Conservation (phyloP, 2,329 filamentous ascomycete genomes). For the Tolypocladium capitatum region DNA sequence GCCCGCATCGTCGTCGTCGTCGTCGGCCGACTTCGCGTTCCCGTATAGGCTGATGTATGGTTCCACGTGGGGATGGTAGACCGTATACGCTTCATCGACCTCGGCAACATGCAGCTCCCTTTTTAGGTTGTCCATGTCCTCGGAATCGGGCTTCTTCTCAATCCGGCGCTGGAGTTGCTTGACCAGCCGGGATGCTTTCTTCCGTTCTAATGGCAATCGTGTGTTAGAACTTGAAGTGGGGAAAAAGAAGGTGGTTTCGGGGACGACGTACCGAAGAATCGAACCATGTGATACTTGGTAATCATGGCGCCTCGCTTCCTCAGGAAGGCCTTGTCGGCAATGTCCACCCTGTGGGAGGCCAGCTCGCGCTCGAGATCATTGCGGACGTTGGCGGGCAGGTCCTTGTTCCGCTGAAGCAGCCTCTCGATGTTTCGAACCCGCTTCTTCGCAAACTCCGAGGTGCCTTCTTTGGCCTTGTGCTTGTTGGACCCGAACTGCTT, state of each 20-base stretch:
- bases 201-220: constrained; percentile 39
- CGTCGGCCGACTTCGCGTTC: constrained; percentile 18
- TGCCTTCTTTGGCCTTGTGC: constrained; percentile 30
- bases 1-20: constrained; percentile 24
- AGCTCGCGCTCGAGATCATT: constrained; percentile 62
- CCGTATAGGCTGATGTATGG: constrained; percentile 55
- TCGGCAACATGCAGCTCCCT: constrained; percentile 52
- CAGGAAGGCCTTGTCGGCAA: constrained; percentile 44
- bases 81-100: constrained; percentile 63
- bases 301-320: constrained; percentile 59
- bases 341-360: constrained; percentile 49
- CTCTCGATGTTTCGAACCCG: constrained; percentile 57
- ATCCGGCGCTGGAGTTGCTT: constrained; percentile 52
- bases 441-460: constrained; percentile 53
- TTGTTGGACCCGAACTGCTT: constrained; percentile 22
- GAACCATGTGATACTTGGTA: constrained; percentile 66
- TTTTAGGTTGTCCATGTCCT: constrained; percentile 38
- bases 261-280: constrained; percentile 56
- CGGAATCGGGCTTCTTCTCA: constrained; percentile 32
- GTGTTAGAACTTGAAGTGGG: neutral
- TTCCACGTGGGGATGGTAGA: constrained; percentile 58
- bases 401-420: constrained; percentile 44
- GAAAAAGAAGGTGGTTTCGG: neutral
- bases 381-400: constrained; percentile 54
- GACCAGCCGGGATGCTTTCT: constrained; percentile 55